A percentile compares a stretch with the other conserved stretches of the same genome.
These are phyloP conservation scores for Penicillium brasilianum DNA, from an alignment of 2,329 filamentous ascomycete genomes.

Conservation along the genomic window DNA sequence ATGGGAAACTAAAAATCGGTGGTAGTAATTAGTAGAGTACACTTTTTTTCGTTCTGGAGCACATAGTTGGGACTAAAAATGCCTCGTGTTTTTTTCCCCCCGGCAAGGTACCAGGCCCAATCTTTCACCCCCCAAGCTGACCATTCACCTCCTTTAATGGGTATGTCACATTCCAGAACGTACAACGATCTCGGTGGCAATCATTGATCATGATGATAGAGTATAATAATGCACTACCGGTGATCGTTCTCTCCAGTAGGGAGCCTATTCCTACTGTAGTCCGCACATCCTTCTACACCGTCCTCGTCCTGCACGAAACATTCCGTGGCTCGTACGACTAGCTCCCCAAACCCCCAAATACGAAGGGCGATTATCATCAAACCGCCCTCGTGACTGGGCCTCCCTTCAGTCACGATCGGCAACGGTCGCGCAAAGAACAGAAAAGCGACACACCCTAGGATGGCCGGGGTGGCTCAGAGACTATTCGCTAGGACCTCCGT, in stretches of 20 bases:
- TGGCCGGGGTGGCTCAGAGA: neutral
- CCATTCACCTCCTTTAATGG: neutral
- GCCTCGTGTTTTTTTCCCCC: neutral
- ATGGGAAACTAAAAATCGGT: neutral
- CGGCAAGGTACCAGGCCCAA: neutral
- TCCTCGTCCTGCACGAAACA: neutral
- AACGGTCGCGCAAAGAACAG: constrained; percentile 8
- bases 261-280: neutral
- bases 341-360: constrained; percentile 7
- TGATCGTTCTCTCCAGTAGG: neutral
- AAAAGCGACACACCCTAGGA: neutral
- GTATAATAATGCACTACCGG: neutral
- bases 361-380: constrained; percentile 12
- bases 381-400: constrained; percentile 18
- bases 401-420: constrained; percentile 16
- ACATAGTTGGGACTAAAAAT: constrained; percentile 4
- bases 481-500: neutral
- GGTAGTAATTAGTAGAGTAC: neutral
- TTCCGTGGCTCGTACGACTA: neutral
- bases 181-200: neutral
- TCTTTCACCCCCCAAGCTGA: neutral
- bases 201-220: neutral
- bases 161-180: neutral
- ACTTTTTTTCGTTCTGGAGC: neutral
- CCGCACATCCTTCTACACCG: neutral